These are phyloP conservation scores for Cicer yamashitae DNA, from an alignment of 306 rosid genomes.

Conservation along the genomic window DNA sequence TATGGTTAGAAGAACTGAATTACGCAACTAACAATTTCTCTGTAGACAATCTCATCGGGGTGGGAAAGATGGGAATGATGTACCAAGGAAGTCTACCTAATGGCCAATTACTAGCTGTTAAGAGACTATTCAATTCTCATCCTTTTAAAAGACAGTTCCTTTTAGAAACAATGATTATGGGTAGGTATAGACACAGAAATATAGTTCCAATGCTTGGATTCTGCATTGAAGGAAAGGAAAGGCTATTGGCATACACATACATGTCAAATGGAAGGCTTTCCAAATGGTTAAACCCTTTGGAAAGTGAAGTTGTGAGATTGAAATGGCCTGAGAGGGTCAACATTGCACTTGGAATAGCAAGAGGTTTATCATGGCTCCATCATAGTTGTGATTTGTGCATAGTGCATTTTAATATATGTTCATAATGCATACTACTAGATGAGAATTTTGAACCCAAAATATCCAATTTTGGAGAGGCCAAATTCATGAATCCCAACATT, in stretches of 20 bases:
- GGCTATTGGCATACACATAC: constrained; percentile 33
- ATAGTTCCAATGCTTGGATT: constrained; percentile 47
- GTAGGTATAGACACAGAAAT: constrained; percentile 44
- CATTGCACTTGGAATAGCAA: constrained; percentile 52
- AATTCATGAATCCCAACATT: constrained; percentile 24
- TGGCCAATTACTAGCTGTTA: constrained; percentile 42
- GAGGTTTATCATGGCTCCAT: constrained; percentile 54
- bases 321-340: constrained; percentile 36
- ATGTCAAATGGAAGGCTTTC: constrained; percentile 52
- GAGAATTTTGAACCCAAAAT: constrained; percentile 50
- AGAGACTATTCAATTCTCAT: constrained; percentile 36
- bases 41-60: constrained; percentile 44
- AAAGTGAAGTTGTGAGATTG: constrained; percentile 10
- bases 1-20: constrained; percentile 37
- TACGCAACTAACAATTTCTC: constrained; percentile 46
- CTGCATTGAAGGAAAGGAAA: constrained; percentile 39
- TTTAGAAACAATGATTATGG: constrained; percentile 36
- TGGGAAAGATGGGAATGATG: constrained; percentile 50
- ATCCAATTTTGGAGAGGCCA: constrained; percentile 48
- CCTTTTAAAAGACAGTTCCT: constrained; percentile 13
- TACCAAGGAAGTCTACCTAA: constrained; percentile 40
- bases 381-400: constrained; percentile 18
- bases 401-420: constrained; percentile 41
- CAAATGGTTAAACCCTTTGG: constrained; percentile 46
- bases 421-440: constrained; percentile 43